Evolutionary conservation across 768 basidiomycete species (phyloP).

Genomic region (Cystobasidium tubakii): DNA sequence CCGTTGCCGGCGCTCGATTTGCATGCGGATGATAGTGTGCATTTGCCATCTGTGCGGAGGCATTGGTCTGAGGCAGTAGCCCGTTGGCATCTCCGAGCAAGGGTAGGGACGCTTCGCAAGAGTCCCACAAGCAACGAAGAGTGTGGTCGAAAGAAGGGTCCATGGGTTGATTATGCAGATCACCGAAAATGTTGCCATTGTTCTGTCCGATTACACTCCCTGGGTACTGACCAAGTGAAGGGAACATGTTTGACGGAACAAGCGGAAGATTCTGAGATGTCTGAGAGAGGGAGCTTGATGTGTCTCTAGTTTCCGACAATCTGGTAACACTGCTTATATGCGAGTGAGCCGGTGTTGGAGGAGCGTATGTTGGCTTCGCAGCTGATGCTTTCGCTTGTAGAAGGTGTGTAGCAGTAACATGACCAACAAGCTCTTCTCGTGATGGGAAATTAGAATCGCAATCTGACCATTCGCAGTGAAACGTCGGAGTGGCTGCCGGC

Average conservation of each 20-base stretch:
- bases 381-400: background rate
- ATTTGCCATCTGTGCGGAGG: background rate
- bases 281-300: background rate
- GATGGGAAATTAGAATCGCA: background rate
- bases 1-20: background rate
- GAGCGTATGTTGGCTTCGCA: slow-evolving; percentile 16
- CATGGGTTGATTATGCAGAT: slow-evolving; percentile 1
- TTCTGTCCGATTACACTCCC: background rate
- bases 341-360: background rate
- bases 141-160: slow-evolving; percentile 26
- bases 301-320: background rate
- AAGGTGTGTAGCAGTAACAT: slow-evolving; percentile 20
- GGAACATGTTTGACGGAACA: background rate
- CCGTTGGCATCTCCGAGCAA: background rate
- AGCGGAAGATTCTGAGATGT: background rate
- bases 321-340: background rate
- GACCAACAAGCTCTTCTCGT: slow-evolving; percentile 24
- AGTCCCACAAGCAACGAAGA: slow-evolving; percentile 27
- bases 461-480: slow-evolving; percentile 14
- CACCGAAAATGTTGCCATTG: background rate
- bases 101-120: slow-evolving; percentile 29
- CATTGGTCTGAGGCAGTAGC: background rate
- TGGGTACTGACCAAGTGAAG: background rate
- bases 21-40: background rate
- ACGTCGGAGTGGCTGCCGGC: background rate